These are phyloP conservation scores for Hawksworthiomyces lignivorus DNA, from an alignment of 2,329 filamentous ascomycete genomes.

Conservation along the genomic window DNA sequence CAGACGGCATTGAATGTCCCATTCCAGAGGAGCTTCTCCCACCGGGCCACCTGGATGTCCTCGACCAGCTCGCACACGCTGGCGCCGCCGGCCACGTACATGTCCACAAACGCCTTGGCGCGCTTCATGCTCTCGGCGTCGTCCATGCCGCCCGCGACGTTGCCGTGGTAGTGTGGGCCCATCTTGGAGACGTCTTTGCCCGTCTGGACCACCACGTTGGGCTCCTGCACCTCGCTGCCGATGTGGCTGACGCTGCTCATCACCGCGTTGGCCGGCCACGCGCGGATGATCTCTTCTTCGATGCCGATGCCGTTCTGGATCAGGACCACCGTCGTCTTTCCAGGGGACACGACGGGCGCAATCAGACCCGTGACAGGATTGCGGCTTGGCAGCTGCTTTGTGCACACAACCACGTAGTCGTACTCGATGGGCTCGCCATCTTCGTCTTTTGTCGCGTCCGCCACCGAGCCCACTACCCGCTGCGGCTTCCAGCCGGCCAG, in stretches of 20 bases:
- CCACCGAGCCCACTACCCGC: constrained; percentile 10
- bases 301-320: constrained; percentile 16
- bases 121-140: too few relatives aligned
- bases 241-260: constrained; percentile 15
- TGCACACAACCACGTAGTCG: constrained; percentile 15
- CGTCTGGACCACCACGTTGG: constrained; percentile 11
- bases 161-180: constrained; percentile 8
- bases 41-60: constrained; percentile 13
- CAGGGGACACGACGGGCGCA: constrained; percentile 8
- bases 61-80: constrained; percentile 4
- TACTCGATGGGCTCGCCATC: not conserved
- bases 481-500: constrained; percentile 9
- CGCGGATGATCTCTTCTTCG: constrained; percentile 9
- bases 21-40: constrained; percentile 17
- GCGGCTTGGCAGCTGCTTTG: constrained; percentile 11
- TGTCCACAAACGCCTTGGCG: constrained; percentile 1
- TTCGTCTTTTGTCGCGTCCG: not conserved
- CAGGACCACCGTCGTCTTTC: constrained; percentile 10
- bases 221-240: constrained; percentile 10
- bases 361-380: constrained; percentile 9
- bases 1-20: constrained; percentile 15
- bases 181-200: constrained; percentile 14
- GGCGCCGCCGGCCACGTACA: constrained; percentile 13
- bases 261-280: constrained; percentile 13
- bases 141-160: too few relatives aligned